A percentile compares a stretch with the other conserved stretches of the same genome.
phyloP scores from a whole-genome alignment of 1,139 yeast genomes.

The Hansenula anomala region DNA sequence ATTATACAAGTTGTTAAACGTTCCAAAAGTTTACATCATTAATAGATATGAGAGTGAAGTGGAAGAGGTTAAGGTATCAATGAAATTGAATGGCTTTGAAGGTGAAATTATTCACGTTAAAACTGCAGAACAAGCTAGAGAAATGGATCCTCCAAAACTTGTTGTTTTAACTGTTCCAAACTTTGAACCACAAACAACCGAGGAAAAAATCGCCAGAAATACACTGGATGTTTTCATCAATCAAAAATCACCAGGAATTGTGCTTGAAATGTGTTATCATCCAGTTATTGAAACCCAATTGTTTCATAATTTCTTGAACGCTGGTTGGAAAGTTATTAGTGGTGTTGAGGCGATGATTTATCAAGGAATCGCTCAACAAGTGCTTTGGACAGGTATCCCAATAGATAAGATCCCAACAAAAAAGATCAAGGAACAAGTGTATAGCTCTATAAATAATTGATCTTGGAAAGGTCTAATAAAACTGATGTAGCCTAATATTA shows the following conservation, averaged over 20 bases:
- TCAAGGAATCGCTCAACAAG: conserved; percentile 21
- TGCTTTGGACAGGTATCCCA: conserved; percentile 19
- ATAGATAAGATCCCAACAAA: conserved; percentile 14
- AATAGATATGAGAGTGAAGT: conserved; percentile 19
- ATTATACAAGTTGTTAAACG: conserved; percentile 16
- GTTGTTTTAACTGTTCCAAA: conserved; percentile 20
- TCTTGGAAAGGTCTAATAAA: no score
- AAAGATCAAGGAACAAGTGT: conserved; percentile 5
- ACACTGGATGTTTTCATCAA: conserved; percentile 16
- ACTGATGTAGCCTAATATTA: no score
- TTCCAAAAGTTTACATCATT: conserved; percentile 19
- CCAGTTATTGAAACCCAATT: conserved; percentile 17
- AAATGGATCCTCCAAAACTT: conserved; percentile 12
- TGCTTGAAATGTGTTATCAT: conserved; percentile 21
- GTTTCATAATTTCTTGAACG: conserved; percentile 9
- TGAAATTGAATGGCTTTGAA: conserved; percentile 16
- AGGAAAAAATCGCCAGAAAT: conserved; percentile 15
- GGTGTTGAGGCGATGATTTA: conserved; percentile 24
- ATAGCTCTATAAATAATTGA: conserved; percentile 1
- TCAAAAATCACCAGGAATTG: conserved; percentile 15
- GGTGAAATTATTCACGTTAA: conserved; percentile 20
- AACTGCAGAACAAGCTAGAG: conserved; percentile 14
- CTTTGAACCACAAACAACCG: conserved; percentile 12
- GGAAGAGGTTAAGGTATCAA: conserved; percentile 10
- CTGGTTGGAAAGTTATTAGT: conserved; percentile 17